Conservation (phyloP, 306 rosid species). For the Vigna reflexopilosa region DNA sequence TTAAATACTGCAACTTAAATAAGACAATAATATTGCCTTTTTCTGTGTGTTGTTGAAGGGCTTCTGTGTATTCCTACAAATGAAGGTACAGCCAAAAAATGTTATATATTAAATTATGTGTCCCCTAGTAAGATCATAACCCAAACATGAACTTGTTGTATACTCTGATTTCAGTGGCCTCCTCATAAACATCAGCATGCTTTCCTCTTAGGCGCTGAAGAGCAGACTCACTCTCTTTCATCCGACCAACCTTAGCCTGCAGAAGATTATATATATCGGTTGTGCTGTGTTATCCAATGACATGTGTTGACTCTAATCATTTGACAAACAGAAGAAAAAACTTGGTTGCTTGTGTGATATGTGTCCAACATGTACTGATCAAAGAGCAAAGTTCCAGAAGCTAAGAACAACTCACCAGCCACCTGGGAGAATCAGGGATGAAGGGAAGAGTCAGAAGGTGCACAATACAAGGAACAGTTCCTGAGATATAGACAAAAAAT, state of each 20-base stretch:
- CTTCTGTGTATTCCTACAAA: conserved; percentile 67
- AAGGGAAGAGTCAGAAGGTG: conserved; percentile 74
- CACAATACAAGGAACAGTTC: conserved; percentile 61
- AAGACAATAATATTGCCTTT: conserved; percentile 51
- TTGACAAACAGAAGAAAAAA: conserved; percentile 11
- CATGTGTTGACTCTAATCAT: conserved; percentile 20
- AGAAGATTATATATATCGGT: conserved; percentile 39
- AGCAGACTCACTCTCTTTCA: conserved; percentile 63
- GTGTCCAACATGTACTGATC: conserved; percentile 1
- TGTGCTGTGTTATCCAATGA: conserved; percentile 3
- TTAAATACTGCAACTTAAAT: conserved; percentile 63
- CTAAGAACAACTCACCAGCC: conserved; percentile 67
- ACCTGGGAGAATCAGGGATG: conserved; percentile 92
- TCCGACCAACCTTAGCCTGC: conserved; percentile 71
- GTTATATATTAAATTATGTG: neutral
- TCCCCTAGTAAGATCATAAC: neutral
- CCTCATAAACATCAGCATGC: conserved; percentile 61
- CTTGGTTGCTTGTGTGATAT: neutral
- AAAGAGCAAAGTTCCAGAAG: conserved; percentile 24
- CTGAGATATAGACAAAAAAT: conserved; percentile 47
- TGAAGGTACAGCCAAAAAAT: neutral
- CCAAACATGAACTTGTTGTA: conserved; percentile 13
- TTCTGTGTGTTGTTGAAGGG: conserved; percentile 53
- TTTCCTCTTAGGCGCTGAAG: conserved; percentile 73
- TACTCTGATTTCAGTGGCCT: conserved; percentile 79